Percentiles rank a stretch among this genome's conserved stretches.
Evolutionary conservation across 202 grass and related monocot genomes (phyloP).

Genomic region (Cymbopogon flexuosus): DNA sequence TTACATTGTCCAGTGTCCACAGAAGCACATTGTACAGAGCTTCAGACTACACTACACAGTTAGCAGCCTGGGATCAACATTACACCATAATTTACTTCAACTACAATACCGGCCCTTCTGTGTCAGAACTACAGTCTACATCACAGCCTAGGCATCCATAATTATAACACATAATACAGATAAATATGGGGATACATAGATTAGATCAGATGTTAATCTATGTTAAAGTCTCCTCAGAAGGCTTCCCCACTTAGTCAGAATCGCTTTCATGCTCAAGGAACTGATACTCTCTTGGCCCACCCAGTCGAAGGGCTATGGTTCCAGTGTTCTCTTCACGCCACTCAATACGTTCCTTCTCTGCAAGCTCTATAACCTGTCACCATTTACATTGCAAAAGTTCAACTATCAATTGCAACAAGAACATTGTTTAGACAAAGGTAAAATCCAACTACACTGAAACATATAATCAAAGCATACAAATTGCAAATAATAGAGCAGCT

Average conservation of each 20-base stretch:
- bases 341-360: constrained; percentile 53
- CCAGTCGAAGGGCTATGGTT: constrained; percentile 54
- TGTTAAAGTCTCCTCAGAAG: constrained; percentile 30
- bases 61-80: constrained; percentile 21
- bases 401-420: not conserved
- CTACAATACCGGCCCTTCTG: constrained; percentile 5
- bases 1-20: not conserved
- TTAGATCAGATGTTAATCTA: constrained; percentile 37
- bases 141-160: constrained; percentile 37
- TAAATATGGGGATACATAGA: constrained; percentile 40
- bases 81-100: not conserved
- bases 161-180: constrained; percentile 47
- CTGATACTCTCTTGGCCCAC: constrained; percentile 59
- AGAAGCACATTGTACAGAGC: constrained; percentile 5
- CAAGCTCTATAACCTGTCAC: constrained; percentile 61
- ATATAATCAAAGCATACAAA: not conserved
- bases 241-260: constrained; percentile 31
- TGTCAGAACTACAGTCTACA: constrained; percentile 34
- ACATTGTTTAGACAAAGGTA: not conserved
- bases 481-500: not conserved
- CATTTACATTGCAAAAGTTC: constrained; percentile 10
- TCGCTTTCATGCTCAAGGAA: constrained; percentile 55
- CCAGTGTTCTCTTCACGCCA: constrained; percentile 76
- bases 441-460: constrained; percentile 1
- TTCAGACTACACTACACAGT: constrained; percentile 27